Evolutionary conservation across 2,329 filamentous ascomycete genomes (phyloP).

Genomic region (Beauveria australis): DNA sequence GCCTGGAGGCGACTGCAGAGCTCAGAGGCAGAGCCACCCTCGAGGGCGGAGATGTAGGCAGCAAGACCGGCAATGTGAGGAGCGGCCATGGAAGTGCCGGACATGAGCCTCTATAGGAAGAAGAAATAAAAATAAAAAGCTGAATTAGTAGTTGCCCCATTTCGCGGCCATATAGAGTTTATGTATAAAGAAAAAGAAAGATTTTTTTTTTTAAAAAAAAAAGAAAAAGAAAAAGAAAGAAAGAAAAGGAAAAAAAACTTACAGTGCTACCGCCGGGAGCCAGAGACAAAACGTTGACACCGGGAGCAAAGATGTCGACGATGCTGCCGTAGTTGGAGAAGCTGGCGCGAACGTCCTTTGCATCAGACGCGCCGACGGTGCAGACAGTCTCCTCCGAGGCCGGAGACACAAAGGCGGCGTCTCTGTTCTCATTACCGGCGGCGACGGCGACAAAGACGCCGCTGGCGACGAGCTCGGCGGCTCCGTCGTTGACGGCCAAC

Average conservation of each 20-base stretch:
- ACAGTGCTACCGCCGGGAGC: slow-evolving; percentile 32
- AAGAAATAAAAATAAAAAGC: not conserved
- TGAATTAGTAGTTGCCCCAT: too few species aligned
- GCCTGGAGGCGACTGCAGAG: slow-evolving; percentile 39
- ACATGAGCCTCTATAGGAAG: slow-evolving; percentile 21
- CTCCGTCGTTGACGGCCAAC: slow-evolving; percentile 38
- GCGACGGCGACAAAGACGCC: slow-evolving; percentile 47
- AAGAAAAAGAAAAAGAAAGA: too few species aligned
- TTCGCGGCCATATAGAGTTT: too few species aligned
- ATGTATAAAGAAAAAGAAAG: too few species aligned
- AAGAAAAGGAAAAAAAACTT: slow-evolving; percentile 13
- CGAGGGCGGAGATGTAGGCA: slow-evolving; percentile 38
- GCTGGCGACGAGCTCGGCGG: slow-evolving; percentile 30
- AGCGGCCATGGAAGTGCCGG: slow-evolving; percentile 35
- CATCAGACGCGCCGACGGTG: slow-evolving; percentile 39
- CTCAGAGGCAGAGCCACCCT: slow-evolving; percentile 31
- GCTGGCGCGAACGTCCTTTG: slow-evolving; percentile 27
- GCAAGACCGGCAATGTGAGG: slow-evolving; percentile 32
- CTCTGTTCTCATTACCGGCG: slow-evolving; percentile 40
- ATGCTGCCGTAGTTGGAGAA: slow-evolving; percentile 43
- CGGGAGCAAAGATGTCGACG: slow-evolving; percentile 43
- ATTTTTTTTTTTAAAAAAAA: too few species aligned
- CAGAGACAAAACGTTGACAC: slow-evolving; percentile 35
- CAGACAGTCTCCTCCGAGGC: slow-evolving; percentile 36
- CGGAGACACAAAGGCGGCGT: slow-evolving; percentile 35